Percentiles rank a stretch among this genome's conserved stretches.
Conservation (phyloP, 441 rosid genomes). For the Syzygium malaccense region DNA sequence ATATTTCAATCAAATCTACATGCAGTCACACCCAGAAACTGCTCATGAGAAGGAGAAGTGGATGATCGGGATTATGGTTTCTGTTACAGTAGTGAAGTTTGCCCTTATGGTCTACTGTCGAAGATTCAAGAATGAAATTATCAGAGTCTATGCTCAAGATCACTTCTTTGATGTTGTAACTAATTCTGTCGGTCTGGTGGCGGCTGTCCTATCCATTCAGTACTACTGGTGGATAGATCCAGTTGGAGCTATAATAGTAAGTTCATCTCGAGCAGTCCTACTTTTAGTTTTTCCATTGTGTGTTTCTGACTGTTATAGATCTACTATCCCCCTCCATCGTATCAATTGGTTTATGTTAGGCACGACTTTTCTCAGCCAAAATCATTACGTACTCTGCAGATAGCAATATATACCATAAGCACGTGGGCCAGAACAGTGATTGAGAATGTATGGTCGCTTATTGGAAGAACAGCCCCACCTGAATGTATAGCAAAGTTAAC, state of each 20-base stretch:
- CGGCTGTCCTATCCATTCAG: constrained; percentile 47
- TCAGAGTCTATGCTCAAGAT: constrained; percentile 63
- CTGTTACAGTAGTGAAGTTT: constrained; percentile 48
- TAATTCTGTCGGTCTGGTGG: constrained; percentile 52
- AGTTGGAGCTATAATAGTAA: constrained; percentile 51
- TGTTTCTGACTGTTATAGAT: neutral
- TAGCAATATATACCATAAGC: constrained; percentile 59
- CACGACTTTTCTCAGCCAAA: neutral
- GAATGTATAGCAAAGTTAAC: constrained; percentile 56
- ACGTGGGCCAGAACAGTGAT: constrained; percentile 60
- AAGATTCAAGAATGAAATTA: constrained; percentile 52
- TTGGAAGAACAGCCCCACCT: constrained; percentile 65
- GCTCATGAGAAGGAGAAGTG: constrained; percentile 46
- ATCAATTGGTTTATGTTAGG: neutral
- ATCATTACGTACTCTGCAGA: constrained; percentile 26
- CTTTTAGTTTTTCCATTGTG: neutral
- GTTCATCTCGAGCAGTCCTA: constrained; percentile 1
- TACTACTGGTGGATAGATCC: constrained; percentile 79
- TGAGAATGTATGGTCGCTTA: constrained; percentile 61
- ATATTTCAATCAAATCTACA: neutral
- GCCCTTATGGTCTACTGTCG: constrained; percentile 51
- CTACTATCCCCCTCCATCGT: neutral
- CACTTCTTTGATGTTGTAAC: constrained; percentile 69
- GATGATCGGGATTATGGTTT: constrained; percentile 73
- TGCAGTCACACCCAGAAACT: constrained; percentile 45